phyloP scores from a whole-genome alignment of 2,329 filamentous ascomycete species.

The Zymoseptoria brevis region DNA sequence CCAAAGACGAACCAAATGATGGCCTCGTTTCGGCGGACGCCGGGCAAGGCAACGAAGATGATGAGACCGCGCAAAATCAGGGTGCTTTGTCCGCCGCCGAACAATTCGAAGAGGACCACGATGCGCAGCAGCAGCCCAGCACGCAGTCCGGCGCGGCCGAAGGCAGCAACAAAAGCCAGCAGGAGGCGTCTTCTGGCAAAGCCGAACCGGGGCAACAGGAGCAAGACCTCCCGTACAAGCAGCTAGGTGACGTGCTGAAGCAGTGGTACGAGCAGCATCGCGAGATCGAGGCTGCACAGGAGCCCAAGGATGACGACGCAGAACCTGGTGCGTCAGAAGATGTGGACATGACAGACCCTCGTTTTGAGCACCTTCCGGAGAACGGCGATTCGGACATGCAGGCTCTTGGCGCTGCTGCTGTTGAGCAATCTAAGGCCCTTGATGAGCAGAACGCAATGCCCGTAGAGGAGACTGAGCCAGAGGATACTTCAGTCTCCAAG shows the following conservation, averaged over 20 bases:
- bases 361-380: conserved; percentile 88
- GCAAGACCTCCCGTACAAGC: conserved; percentile 70
- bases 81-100: conserved; percentile 37
- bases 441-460: conserved; percentile 87
- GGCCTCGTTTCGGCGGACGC: conserved; percentile 40
- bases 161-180: conserved; percentile 12
- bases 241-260: conserved; percentile 86
- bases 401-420: conserved; percentile 77
- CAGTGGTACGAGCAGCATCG: conserved; percentile 84
- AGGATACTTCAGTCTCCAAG: conserved; percentile 25
- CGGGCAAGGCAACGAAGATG: conserved; percentile 34
- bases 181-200: conserved; percentile 13
- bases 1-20: conserved; percentile 38
- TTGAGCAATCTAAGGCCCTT: conserved; percentile 77
- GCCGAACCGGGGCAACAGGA: conserved; percentile 10
- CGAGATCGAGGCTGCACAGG: conserved; percentile 59
- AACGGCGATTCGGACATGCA: conserved; percentile 80
- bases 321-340: conserved; percentile 44
- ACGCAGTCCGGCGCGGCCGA: conserved; percentile 20
- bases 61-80: conserved; percentile 30
- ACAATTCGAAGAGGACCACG: conserved; percentile 16
- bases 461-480: conserved; percentile 42
- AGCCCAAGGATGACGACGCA: conserved; percentile 45
- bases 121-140: conserved; percentile 15
- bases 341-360: conserved; percentile 66